Percentiles rank a stretch among this genome's conserved stretches.
These are phyloP conservation scores for Solidago caesia DNA, from an alignment of 129 eudicot species.

Conservation along the genomic window DNA sequence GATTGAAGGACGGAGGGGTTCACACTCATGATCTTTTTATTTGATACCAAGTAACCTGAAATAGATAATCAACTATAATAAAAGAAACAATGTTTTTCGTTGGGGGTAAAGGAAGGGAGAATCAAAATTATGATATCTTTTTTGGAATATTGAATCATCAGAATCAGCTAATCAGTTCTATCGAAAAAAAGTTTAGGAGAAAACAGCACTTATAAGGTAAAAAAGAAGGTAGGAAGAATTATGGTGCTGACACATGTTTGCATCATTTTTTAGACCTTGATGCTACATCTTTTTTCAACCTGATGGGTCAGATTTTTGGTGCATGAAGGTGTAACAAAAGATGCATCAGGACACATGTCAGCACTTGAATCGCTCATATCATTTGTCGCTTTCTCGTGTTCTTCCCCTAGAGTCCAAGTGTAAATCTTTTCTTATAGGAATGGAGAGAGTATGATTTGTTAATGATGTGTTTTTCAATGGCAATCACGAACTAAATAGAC, in stretches of 20 bases:
- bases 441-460: slow-evolving; percentile 1
- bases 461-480: not conserved
- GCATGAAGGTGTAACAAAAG: too few relatives aligned
- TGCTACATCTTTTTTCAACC: too few relatives aligned
- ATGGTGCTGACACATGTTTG: too few relatives aligned
- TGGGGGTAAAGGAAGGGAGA: too few relatives aligned
- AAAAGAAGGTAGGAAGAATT: too few relatives aligned
- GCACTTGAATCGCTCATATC: too few relatives aligned
- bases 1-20: not conserved
- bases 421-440: not conserved
- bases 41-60: not conserved
- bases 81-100: not conserved
- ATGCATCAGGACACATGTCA: too few relatives aligned
- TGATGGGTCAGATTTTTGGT: too few relatives aligned
- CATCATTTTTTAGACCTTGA: too few relatives aligned
- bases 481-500: not conserved
- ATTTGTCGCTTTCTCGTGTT: not conserved
- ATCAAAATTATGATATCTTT: too few relatives aligned
- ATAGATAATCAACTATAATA: not conserved
- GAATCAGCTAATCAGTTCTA: not conserved
- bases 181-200: too few relatives aligned
- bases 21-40: not conserved
- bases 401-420: not conserved
- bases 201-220: too few relatives aligned
- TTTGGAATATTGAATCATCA: not conserved